These are phyloP conservation scores for Fagus crenata DNA, from an alignment of 306 rosid genomes.

Conservation along the genomic window DNA sequence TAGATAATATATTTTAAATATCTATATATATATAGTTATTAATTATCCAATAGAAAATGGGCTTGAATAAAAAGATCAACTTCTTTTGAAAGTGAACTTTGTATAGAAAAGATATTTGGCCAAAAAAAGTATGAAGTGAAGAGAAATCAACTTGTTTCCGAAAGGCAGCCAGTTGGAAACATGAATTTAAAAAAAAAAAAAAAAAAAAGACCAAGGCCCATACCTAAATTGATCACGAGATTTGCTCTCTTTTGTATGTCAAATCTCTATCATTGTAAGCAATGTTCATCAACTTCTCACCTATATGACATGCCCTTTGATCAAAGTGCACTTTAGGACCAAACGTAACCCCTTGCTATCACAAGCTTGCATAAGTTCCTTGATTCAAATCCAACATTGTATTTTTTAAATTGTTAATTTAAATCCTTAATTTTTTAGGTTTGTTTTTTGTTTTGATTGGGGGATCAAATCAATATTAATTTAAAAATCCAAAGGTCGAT, in stretches of 20 bases:
- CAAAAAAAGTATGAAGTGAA: background rate
- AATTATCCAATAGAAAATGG: background rate
- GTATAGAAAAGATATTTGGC: background rate
- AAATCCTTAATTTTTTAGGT: too few relatives aligned
- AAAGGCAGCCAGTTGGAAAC: background rate
- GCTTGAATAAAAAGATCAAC: too few relatives aligned
- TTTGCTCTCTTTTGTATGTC: constrained; percentile 10
- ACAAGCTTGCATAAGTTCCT: background rate
- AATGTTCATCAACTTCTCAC: constrained; percentile 5
- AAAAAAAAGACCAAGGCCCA: background rate
- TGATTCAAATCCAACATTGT: too few relatives aligned
- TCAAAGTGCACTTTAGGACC: background rate
- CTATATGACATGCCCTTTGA: background rate
- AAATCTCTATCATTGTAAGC: constrained; percentile 19
- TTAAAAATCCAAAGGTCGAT: too few relatives aligned
- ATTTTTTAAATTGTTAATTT: too few relatives aligned
- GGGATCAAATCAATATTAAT: too few relatives aligned
- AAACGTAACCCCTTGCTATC: background rate
- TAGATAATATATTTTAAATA: too few relatives aligned
- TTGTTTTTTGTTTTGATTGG: too few relatives aligned
- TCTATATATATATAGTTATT: background rate
- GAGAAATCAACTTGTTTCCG: background rate
- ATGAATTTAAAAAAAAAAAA: too few relatives aligned
- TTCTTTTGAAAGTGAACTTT: too few relatives aligned
- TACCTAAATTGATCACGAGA: constrained; percentile 1